Evolutionary conservation across 2,329 filamentous ascomycete species (phyloP).

Genomic region (Shiraia bambusicola): DNA sequence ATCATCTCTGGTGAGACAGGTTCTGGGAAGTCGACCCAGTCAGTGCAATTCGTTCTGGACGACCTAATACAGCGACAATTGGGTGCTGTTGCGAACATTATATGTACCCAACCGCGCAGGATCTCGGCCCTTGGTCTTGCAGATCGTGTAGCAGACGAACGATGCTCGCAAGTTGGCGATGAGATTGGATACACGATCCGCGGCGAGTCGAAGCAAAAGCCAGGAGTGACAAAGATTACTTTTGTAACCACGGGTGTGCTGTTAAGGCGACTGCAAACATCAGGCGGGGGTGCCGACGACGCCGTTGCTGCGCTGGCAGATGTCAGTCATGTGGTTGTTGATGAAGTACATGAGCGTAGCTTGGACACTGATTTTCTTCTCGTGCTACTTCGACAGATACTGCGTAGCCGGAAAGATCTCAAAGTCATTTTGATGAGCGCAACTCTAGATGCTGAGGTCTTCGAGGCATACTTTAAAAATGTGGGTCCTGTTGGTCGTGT

Average conservation of each 20-base stretch:
- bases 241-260: conserved; percentile 96
- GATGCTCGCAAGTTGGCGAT: conserved; percentile 76
- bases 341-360: conserved; percentile 94
- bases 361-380: conserved; percentile 93
- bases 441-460: conserved; percentile 84
- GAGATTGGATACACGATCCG: conserved; percentile 92
- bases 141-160: conserved; percentile 90
- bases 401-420: conserved; percentile 72
- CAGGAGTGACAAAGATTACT: conserved; percentile 77
- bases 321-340: conserved; percentile 91
- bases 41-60: conserved; percentile 92
- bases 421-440: conserved; percentile 96
- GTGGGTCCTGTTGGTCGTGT: conserved; percentile 73
- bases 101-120: conserved; percentile 91
- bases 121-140: conserved; percentile 94
- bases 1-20: conserved; percentile 98
- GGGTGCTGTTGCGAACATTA: conserved; percentile 79
- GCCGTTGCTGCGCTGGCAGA: conserved; percentile 80
- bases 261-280: conserved; percentile 85
- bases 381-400: conserved; percentile 79
- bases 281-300: conserved; percentile 76
- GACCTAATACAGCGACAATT: conserved; percentile 77
- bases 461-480: conserved; percentile 78
- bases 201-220: conserved; percentile 77
- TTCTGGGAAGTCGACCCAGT: conserved; percentile 95